phyloP scores from a whole-genome alignment of 2,329 filamentous ascomycete species.

The Lasiodiplodia citricola region DNA sequence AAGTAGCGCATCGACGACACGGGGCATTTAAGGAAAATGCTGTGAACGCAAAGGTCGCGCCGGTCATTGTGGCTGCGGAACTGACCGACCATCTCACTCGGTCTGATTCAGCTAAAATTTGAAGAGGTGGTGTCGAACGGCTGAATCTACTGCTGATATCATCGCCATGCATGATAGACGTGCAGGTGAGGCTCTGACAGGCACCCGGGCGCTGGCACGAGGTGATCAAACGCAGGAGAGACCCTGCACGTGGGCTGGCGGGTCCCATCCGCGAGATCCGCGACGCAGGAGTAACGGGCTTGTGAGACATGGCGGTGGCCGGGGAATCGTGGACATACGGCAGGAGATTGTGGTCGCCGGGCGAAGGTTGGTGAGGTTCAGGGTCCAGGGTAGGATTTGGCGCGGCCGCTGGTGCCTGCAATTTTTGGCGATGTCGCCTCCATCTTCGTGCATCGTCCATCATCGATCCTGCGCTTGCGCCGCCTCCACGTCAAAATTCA shows the following conservation, averaged over 20 bases:
- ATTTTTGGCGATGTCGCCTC: neutral
- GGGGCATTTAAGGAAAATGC: neutral
- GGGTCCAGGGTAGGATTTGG: neutral
- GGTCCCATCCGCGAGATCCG: neutral
- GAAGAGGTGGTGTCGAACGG: neutral
- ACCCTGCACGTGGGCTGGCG: neutral
- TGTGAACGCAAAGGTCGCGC: neutral
- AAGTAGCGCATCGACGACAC: neutral
- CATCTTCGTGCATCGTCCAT: too few species aligned
- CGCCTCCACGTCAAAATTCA: neutral
- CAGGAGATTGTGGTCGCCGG: neutral
- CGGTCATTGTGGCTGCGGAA: neutral
- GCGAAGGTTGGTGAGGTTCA: neutral
- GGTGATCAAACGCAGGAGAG: neutral
- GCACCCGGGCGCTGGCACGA: neutral
- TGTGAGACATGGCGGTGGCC: neutral
- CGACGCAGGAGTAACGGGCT: neutral
- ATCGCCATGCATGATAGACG: neutral
- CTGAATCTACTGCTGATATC: neutral
- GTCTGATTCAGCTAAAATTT: neutral
- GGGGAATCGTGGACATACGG: neutral
- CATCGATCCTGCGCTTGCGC: too few species aligned
- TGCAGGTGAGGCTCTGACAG: neutral
- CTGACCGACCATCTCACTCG: neutral
- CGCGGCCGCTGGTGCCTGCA: neutral